A percentile compares a stretch with the other conserved stretches of the same genome.
Evolutionary conservation across 2,329 filamentous ascomycete species (phyloP).

Genomic region (Clonostachys rhizophaga): DNA sequence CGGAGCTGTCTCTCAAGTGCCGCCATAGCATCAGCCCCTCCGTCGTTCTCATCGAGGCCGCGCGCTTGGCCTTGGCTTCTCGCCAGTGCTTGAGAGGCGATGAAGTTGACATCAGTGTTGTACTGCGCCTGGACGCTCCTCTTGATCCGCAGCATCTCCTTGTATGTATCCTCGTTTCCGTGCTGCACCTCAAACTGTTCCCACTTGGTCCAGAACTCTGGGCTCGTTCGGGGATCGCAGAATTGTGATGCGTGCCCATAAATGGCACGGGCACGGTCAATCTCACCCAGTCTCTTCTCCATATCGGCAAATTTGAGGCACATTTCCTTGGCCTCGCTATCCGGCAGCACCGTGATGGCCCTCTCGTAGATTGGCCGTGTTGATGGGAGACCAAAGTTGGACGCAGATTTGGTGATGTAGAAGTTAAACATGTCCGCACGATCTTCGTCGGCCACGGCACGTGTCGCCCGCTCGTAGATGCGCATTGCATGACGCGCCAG

Average conservation of each 20-base stretch:
- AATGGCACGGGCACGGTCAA: slow-evolving; percentile 91
- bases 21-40: slow-evolving; percentile 78
- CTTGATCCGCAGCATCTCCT: slow-evolving; percentile 98
- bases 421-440: slow-evolving; percentile 98
- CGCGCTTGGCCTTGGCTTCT: slow-evolving; percentile 63
- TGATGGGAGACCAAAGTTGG: slow-evolving; percentile 94
- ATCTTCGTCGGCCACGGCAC: slow-evolving; percentile 92
- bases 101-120: slow-evolving; percentile 98
- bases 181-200: slow-evolving; percentile 96
- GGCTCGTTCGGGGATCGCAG: slow-evolving; percentile 87
- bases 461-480: slow-evolving; percentile 95
- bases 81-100: slow-evolving; percentile 90
- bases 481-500: slow-evolving; percentile 96
- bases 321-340: slow-evolving; percentile 93
- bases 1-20: slow-evolving; percentile 83
- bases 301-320: slow-evolving; percentile 98
- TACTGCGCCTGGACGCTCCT: slow-evolving; percentile 95
- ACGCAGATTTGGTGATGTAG: slow-evolving; percentile 97
- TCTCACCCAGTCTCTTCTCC: slow-evolving; percentile 87
- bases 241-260: slow-evolving; percentile 97
- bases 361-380: slow-evolving; percentile 95
- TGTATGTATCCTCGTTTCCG: slow-evolving; percentile 98
- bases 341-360: slow-evolving; percentile 88
- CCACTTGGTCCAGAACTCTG: slow-evolving; percentile 94
- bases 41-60: slow-evolving; percentile 32